These are phyloP conservation scores for Sarocladium oryzae DNA, from an alignment of 2,329 filamentous ascomycete genomes.

Conservation along the genomic window DNA sequence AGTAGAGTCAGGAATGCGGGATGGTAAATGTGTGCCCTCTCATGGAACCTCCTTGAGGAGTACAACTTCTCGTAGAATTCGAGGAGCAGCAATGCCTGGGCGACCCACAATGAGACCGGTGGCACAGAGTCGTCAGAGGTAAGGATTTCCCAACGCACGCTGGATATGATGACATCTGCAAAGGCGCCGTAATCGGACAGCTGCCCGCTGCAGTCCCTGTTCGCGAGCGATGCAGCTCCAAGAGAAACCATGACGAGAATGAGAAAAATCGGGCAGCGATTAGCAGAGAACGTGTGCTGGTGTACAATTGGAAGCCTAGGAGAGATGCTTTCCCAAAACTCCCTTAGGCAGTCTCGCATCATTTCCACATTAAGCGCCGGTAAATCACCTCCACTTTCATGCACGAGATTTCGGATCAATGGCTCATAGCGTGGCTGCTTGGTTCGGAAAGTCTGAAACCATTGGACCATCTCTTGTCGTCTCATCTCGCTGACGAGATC, in stretches of 20 bases:
- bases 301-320: conserved; percentile 83
- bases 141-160: conserved; percentile 77
- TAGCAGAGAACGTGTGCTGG: conserved; percentile 76
- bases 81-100: conserved; percentile 74
- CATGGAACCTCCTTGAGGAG: conserved; percentile 73
- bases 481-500: conserved; percentile 38
- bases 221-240: conserved; percentile 67
- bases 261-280: conserved; percentile 54
- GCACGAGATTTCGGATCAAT: conserved; percentile 27
- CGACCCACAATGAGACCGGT: conserved; percentile 81
- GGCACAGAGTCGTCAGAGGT: conserved; percentile 75
- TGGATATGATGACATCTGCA: conserved; percentile 57
- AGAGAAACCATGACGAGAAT: conserved; percentile 78
- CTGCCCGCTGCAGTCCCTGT: conserved; percentile 46
- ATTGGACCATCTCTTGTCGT: conserved; percentile 37
- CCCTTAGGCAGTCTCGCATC: conserved; percentile 78
- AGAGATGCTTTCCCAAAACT: conserved; percentile 83
- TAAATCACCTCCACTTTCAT: conserved; percentile 33
- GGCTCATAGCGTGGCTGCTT: conserved; percentile 35
- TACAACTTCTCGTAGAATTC: conserved; percentile 94
- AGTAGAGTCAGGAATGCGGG: conserved; percentile 48
- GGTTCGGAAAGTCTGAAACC: conserved; percentile 36
- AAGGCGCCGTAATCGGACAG: conserved; percentile 38
- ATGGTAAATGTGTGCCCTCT: conserved; percentile 85
- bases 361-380: conserved; percentile 63